A percentile compares a stretch with the other conserved stretches of the same genome.
Evolutionary conservation across 106 monocot genomes (phyloP).

Genomic region (Dioscorea alata): DNA sequence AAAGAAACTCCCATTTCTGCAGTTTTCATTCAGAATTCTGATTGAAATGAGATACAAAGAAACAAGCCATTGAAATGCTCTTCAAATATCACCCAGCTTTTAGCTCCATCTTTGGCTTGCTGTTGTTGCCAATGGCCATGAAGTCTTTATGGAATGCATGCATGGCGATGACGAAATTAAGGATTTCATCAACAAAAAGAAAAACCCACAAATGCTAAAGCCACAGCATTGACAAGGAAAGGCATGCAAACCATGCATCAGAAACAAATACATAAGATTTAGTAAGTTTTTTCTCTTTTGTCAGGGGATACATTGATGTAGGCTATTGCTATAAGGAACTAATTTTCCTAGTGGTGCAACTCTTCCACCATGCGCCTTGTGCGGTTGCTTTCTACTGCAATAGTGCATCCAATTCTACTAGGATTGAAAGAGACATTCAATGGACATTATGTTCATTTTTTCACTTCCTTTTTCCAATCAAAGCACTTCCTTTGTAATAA

Average conservation of each 20-base stretch:
- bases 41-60: not conserved
- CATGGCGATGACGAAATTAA: too few relatives aligned
- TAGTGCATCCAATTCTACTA: constrained; percentile 2
- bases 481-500: not conserved
- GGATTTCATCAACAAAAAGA: too few relatives aligned
- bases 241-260: too few relatives aligned
- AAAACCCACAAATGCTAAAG: too few relatives aligned
- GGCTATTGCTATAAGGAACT: too few relatives aligned
- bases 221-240: too few relatives aligned
- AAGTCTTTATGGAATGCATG: not conserved
- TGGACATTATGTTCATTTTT: not conserved
- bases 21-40: not conserved
- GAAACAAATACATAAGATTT: too few relatives aligned
- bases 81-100: not conserved
- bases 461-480: not conserved
- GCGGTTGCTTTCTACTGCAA: not conserved
- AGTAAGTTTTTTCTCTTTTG: too few relatives aligned
- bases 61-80: not conserved
- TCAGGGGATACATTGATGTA: too few relatives aligned
- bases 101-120: not conserved
- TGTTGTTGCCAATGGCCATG: not conserved
- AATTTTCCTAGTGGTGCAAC: too few relatives aligned
- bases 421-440: not conserved
- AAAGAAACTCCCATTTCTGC: constrained; percentile 33
- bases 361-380: not conserved